Percentiles rank a stretch among this genome's conserved stretches.
Evolutionary conservation across 108 stramenopile genomes (phyloP).

Genomic region (Cylindrotheca fusiformis): DNA sequence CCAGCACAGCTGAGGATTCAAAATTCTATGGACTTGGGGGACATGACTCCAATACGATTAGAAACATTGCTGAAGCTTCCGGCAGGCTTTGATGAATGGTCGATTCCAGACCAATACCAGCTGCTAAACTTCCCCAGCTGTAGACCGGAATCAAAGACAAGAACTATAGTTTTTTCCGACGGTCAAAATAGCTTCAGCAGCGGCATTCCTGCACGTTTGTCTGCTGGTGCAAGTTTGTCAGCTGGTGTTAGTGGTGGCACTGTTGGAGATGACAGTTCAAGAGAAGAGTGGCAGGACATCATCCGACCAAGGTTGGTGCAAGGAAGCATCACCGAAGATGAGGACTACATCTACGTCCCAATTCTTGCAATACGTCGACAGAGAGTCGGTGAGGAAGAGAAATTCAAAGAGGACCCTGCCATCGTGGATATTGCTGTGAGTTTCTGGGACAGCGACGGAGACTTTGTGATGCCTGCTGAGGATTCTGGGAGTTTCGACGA

Average conservation of each 20-base stretch:
- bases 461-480: slow-evolving; percentile 38
- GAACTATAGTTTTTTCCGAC: not conserved
- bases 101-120: slow-evolving; percentile 57
- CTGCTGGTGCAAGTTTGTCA: not conserved
- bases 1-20: slow-evolving; percentile 1
- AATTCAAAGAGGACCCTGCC: slow-evolving; percentile 80
- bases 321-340: slow-evolving; percentile 8
- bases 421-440: slow-evolving; percentile 65
- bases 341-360: slow-evolving; percentile 55
- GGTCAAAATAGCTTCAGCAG: not conserved
- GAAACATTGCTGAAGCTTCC: slow-evolving; percentile 38
- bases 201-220: not conserved
- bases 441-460: slow-evolving; percentile 43
- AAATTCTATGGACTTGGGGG: slow-evolving; percentile 6
- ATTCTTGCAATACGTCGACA: slow-evolving; percentile 72
- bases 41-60: slow-evolving; percentile 10
- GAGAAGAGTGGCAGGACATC: slow-evolving; percentile 3
- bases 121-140: slow-evolving; percentile 39
- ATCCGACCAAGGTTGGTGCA: slow-evolving; percentile 8
- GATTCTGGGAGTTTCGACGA: slow-evolving; percentile 36
- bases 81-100: slow-evolving; percentile 67
- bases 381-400: slow-evolving; percentile 74
- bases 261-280: not conserved
- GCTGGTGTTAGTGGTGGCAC: too few species aligned
- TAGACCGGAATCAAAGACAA: slow-evolving; percentile 6